Conservation (phyloP, 1,284 basidiomycete species). For the Athelia psychrophila region DNA sequence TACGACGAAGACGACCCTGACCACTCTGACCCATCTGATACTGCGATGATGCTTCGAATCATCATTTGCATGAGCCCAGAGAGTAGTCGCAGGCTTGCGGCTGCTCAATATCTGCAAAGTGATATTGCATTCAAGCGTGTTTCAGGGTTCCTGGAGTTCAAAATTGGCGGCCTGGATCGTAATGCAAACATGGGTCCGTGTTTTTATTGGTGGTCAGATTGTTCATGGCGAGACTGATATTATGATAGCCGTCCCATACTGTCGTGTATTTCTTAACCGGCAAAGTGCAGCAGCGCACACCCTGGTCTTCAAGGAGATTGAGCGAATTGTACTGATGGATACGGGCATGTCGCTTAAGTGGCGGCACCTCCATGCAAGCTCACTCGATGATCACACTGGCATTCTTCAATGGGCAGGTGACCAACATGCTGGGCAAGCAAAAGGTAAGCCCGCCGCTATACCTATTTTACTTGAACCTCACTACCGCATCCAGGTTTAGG, state of each 20-base stretch:
- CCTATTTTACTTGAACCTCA: neutral
- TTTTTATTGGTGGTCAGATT: neutral
- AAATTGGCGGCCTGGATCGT: constrained; percentile 15
- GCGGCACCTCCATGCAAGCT: constrained; percentile 19
- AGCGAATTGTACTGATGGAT: constrained; percentile 19
- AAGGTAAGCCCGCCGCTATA: constrained; percentile 13
- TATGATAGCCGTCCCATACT: constrained; percentile 16
- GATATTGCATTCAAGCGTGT: constrained; percentile 26
- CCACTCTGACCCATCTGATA: neutral
- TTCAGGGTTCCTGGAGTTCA: constrained; percentile 24
- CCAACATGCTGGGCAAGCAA: constrained; percentile 26
- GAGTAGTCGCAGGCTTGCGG: constrained; percentile 13
- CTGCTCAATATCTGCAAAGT: constrained; percentile 21
- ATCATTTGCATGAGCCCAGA: constrained; percentile 25
- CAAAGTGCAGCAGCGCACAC: constrained; percentile 19
- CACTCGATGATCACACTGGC: constrained; percentile 10
- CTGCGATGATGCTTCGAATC: constrained; percentile 13
- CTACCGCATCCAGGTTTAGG: constrained; percentile 19
- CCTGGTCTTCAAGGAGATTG: constrained; percentile 18
- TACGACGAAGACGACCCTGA: constrained; percentile 11
- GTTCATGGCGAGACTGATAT: neutral
- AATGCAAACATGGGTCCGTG: constrained; percentile 10
- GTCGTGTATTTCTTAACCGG: constrained; percentile 16
- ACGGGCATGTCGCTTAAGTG: constrained; percentile 18
- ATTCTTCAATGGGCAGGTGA: constrained; percentile 17